Conservation (phyloP, 495 filamentous ascomycete species). For the Sordaria brevicollis region DNA sequence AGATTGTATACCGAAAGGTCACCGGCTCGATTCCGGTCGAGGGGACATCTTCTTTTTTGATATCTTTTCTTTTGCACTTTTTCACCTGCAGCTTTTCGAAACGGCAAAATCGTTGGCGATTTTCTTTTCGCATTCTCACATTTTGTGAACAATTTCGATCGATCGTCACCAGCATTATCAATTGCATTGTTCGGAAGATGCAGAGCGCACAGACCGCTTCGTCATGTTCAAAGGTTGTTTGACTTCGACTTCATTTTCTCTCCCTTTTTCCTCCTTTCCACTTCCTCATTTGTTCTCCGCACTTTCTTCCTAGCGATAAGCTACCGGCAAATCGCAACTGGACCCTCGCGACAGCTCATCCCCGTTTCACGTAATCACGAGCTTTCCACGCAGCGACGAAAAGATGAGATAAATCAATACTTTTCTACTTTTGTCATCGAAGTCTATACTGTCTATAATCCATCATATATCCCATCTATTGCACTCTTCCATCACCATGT, state of each 20-base stretch:
- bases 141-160: neutral
- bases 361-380: neutral
- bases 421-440: neutral
- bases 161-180: no score
- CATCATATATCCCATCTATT: neutral
- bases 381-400: neutral
- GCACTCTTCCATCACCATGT: neutral
- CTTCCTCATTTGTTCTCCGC: no score
- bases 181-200: no score
- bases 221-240: no score
- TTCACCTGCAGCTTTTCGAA: neutral
- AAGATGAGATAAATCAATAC: neutral
- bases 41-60: neutral
- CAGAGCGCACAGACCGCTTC: no score
- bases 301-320: no score
- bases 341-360: neutral
- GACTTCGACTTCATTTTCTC: no score
- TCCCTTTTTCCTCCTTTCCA: no score
- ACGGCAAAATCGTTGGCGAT: neutral
- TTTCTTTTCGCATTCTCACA: neutral
- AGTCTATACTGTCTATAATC: neutral
- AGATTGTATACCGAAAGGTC: neutral
- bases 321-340: neutral
- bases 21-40: neutral
- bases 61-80: neutral